These are phyloP conservation scores for Mycena haematopus DNA, from an alignment of 768 basidiomycete species.

Conservation along the genomic window DNA sequence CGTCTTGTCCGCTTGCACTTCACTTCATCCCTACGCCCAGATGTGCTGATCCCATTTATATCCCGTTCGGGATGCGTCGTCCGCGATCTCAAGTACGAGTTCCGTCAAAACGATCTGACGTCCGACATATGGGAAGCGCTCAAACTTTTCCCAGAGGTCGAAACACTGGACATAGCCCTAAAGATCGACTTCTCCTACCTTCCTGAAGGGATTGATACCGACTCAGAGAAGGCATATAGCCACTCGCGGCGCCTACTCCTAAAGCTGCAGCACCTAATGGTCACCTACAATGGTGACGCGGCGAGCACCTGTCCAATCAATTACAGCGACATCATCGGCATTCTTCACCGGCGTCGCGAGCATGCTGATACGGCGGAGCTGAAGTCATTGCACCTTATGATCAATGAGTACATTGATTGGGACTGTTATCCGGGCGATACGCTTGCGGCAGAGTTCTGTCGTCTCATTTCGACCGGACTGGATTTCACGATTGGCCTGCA, in stretches of 20 bases:
- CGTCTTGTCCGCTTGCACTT: not conserved
- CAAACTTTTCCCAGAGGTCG: too few species aligned
- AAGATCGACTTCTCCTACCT: not conserved
- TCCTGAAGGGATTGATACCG: not conserved
- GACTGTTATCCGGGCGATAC: not conserved
- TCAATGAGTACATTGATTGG: not conserved
- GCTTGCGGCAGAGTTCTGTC: not conserved
- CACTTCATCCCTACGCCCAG: not conserved
- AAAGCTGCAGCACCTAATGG: not conserved
- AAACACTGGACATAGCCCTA: not conserved
- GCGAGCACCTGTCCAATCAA: not conserved
- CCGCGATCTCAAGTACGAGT: not conserved
- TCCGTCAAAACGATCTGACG: not conserved
- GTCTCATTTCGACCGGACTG: not conserved
- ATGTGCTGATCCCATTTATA: not conserved
- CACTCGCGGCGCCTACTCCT: conserved; percentile 28
- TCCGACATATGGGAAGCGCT: not conserved
- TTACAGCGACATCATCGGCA: not conserved
- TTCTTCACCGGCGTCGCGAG: not conserved
- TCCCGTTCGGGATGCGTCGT: not conserved
- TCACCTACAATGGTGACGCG: not conserved
- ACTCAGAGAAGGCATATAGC: too few species aligned
- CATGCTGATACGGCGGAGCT: not conserved
- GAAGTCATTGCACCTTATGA: not conserved
- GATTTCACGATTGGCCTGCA: not conserved